phyloP scores from a whole-genome alignment of 805 yeast species.

The Metschnikowia cubensis region DNA sequence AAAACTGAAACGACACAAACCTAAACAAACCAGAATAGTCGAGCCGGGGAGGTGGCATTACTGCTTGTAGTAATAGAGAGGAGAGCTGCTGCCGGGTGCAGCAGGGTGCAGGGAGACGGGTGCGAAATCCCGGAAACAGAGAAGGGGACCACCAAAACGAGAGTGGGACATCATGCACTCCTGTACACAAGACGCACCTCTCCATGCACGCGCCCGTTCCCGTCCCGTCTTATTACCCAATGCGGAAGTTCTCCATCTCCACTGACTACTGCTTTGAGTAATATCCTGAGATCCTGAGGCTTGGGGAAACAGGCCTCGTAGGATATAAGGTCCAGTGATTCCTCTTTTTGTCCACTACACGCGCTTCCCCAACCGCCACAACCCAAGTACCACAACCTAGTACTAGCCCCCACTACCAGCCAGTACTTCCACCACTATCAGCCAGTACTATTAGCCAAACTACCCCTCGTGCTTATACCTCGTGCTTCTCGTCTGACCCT shows the following conservation, averaged over 20 bases:
- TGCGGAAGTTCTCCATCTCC: not conserved
- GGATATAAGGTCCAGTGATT: too few relatives aligned
- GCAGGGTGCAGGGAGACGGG: too few relatives aligned
- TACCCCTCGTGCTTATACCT: not conserved
- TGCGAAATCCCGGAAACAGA: not conserved
- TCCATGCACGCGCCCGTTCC: constrained; percentile 1
- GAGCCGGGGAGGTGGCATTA: not conserved
- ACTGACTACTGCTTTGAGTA: constrained; percentile 1
- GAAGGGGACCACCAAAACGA: not conserved
- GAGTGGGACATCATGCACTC: not conserved
- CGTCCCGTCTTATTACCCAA: constrained; percentile 2
- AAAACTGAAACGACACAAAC: too few relatives aligned
- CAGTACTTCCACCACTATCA: too few relatives aligned
- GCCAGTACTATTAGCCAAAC: too few relatives aligned
- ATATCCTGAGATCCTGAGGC: not conserved
- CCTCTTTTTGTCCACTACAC: too few relatives aligned
- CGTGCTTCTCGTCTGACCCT: too few relatives aligned
- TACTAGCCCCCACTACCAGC: too few relatives aligned
- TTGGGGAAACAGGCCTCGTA: not conserved
- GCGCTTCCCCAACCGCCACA: not conserved
- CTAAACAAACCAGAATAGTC: too few relatives aligned
- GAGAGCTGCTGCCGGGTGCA: too few relatives aligned
- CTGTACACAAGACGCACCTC: not conserved
- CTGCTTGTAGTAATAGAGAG: not conserved
- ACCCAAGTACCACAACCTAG: too few relatives aligned